Evolutionary conservation across 352 stramenopile genomes (phyloP), one percentile per base, ranked within the genome.

Genomic region (Phytopythium mirpurense): DNA sequence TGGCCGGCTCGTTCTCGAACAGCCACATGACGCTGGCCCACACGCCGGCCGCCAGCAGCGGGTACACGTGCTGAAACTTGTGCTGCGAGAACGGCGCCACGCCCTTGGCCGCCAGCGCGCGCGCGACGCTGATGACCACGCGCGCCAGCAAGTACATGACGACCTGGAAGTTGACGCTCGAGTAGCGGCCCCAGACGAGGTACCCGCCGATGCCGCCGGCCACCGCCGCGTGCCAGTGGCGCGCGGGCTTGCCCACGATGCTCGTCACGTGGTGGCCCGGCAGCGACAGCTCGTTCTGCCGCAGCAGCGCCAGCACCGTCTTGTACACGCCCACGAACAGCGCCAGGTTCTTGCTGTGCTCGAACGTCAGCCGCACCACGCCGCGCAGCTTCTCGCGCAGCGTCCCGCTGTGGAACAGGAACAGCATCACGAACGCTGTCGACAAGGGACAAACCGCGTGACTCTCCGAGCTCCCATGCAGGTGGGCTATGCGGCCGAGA

Each of bases 261-360:
- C 63, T 55, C 15, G 50, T 24, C 42, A 78, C 67, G 31, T 61
- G 49, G 32, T 66, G 62, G 18, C 59, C 63, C 26, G 78, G 37
- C 23, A 72, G 51, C 29, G 74, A 61, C 43, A 64, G 50, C 50
- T 88, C 62, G 53, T 86, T 72, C 35, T 74, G 52, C n/a, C 80
- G 73, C 53, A 94, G 59, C 43, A 89, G 45, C 10, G 65, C 78
- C 31, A 93, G 62, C 43, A 90, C 64, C 11, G 68, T 58, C 57
- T 96, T 96, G 68, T 96, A 96, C 24, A 93, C 68, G 15, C 80
- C 86, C n/a, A 93, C 85, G 47, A 95, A 96, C 12, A 91, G 64
- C 9, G 84, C 86, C 51, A 96, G 58, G 61, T 94, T 94, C 51
- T 90, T 93, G 36, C 75, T 82, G 68, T 96, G 86, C 57, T 96